Evolutionary conservation across 2,329 filamentous ascomycete genomes (phyloP).

Genomic region (Chaetothyriales sp.): DNA sequence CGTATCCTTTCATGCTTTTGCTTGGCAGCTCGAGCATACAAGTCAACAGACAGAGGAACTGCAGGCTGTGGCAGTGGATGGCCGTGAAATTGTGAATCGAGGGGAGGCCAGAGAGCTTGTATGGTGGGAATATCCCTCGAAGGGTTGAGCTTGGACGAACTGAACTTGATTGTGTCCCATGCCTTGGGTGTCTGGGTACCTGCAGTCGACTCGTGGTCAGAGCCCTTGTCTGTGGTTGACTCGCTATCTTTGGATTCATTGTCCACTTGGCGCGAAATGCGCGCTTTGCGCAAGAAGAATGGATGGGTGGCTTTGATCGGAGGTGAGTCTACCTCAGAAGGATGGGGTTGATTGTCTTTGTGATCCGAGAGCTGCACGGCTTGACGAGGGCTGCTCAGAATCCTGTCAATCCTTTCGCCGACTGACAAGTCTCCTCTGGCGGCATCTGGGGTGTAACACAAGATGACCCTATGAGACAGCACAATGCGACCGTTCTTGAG

Average conservation of each 20-base stretch:
- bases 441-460: slow-evolving; percentile 5
- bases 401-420: slow-evolving; percentile 49
- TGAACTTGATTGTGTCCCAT: slow-evolving; percentile 16
- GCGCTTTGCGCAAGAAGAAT: slow-evolving; percentile 51
- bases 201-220: slow-evolving; percentile 7
- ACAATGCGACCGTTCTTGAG: slow-evolving; percentile 16
- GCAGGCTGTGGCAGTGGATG: background rate
- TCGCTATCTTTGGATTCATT: slow-evolving; percentile 3
- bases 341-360: background rate
- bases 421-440: slow-evolving; percentile 22
- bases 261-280: slow-evolving; percentile 7
- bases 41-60: background rate
- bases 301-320: slow-evolving; percentile 46
- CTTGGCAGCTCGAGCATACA: background rate
- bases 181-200: slow-evolving; percentile 5
- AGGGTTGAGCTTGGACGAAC: slow-evolving; percentile 2
- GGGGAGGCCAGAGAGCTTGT: background rate
- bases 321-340: background rate
- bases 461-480: slow-evolving; percentile 7
- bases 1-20: background rate
- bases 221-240: slow-evolving; percentile 3
- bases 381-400: slow-evolving; percentile 25
- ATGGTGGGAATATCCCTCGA: background rate
- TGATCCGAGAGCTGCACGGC: background rate
- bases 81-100: background rate